Conservation (phyloP, 306 rosid species). For the Aeschynomene evenia region DNA sequence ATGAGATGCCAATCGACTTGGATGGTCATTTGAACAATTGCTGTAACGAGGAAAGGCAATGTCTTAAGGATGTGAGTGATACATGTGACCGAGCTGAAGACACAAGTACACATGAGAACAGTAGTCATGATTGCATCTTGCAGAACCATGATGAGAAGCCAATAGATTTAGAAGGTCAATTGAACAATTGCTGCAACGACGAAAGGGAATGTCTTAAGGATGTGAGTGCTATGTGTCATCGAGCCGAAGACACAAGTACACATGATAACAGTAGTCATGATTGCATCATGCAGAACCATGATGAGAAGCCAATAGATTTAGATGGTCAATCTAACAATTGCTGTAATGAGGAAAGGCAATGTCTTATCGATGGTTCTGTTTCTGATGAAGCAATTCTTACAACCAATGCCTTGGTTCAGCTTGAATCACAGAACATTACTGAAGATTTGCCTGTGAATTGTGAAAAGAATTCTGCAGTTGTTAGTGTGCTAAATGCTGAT, state of each 20-base stretch:
- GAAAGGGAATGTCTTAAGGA: no score
- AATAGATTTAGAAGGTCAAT: conserved; percentile 29
- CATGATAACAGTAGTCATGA: conserved; percentile 25
- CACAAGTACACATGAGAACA: conserved; percentile 22
- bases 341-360: conserved; percentile 24
- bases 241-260: conserved; percentile 21
- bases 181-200: conserved; percentile 14
- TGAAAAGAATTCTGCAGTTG: conserved; percentile 16
- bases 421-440: conserved; percentile 19
- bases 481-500: conserved; percentile 25
- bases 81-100: conserved; percentile 30
- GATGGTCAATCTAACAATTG: conserved; percentile 30
- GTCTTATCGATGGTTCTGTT: conserved; percentile 27
- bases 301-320: conserved; percentile 22
- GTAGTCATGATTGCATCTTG: conserved; percentile 15
- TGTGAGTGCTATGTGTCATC: conserved; percentile 25
- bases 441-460: conserved; percentile 27
- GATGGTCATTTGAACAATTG: conserved; percentile 30
- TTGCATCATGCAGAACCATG: conserved; percentile 22
- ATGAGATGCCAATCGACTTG: conserved; percentile 21
- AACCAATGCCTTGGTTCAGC: conserved; percentile 9
- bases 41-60: no score
- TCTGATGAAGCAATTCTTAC: conserved; percentile 28
- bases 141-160: conserved; percentile 24
- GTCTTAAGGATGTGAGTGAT: conserved; percentile 20